These are phyloP conservation scores for Pseudonitzschia delicatissima DNA, from an alignment of 108 stramenopile genomes.

Conservation along the genomic window DNA sequence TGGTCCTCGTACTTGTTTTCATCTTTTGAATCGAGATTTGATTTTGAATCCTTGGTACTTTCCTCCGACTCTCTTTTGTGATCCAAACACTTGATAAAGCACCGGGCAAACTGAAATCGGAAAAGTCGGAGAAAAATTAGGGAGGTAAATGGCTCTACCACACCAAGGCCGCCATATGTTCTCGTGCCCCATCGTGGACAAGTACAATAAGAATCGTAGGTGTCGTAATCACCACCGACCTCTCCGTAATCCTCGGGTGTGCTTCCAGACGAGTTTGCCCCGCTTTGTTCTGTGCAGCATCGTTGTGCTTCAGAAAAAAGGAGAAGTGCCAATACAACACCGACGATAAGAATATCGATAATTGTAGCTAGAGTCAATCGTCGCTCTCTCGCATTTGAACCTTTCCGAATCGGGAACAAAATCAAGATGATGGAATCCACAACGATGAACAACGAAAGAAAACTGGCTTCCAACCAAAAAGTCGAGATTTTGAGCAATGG, in stretches of 20 bases:
- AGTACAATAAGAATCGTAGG: constrained; percentile 11
- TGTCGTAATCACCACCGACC: constrained; percentile 4
- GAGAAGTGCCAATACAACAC: constrained; percentile 51
- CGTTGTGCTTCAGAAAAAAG: constrained; percentile 60
- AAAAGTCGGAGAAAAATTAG: constrained; percentile 62
- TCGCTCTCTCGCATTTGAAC: neutral
- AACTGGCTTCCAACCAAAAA: constrained; percentile 62
- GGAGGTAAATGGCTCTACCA: constrained; percentile 70
- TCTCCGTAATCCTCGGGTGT: neutral
- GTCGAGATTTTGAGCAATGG: neutral
- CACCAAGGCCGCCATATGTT: constrained; percentile 67
- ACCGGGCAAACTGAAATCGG: constrained; percentile 46
- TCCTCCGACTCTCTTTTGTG: neutral
- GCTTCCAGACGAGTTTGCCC: neutral
- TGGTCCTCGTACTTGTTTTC: constrained; percentile 10
- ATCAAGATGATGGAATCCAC: constrained; percentile 14
- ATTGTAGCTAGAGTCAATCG: constrained; percentile 21
- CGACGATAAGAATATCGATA: constrained; percentile 50
- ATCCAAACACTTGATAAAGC: neutral
- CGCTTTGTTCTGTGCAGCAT: constrained; percentile 44
- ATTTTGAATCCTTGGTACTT: neutral
- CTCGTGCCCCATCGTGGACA: constrained; percentile 60
- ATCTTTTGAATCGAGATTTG: neutral
- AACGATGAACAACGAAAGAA: constrained; percentile 42
- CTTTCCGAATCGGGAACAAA: constrained; percentile 19